Evolutionary conservation across 805 yeast genomes (phyloP).

Genomic region (Saccharomycopsis schoenii): DNA sequence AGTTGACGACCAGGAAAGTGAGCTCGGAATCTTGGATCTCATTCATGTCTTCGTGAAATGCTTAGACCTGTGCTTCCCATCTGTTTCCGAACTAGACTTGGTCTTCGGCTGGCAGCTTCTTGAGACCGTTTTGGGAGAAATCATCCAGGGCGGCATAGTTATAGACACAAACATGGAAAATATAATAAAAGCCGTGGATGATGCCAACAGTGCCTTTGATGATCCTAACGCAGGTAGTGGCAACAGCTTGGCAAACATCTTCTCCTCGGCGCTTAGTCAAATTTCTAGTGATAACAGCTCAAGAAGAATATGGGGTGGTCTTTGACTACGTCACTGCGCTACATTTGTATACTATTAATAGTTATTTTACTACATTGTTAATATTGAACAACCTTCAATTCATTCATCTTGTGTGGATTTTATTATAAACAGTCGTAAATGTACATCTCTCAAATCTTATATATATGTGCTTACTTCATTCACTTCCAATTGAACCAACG

Average conservation of each 20-base stretch:
- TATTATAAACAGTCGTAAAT: too few species aligned
- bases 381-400: too few species aligned
- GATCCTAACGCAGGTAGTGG: constrained; percentile 15
- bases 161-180: constrained; percentile 79
- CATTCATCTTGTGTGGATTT: too few species aligned
- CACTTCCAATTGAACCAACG: constrained; percentile 24
- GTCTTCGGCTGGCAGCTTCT: constrained; percentile 99
- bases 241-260: constrained; percentile 26
- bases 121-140: constrained; percentile 83
- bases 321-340: constrained; percentile 1
- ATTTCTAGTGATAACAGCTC: constrained; percentile 21
- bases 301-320: constrained; percentile 24
- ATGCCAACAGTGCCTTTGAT: constrained; percentile 35
- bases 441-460: too few species aligned
- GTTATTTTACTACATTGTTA: too few species aligned
- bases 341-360: background rate
- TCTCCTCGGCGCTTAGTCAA: constrained; percentile 23
- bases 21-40: constrained; percentile 84
- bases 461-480: too few species aligned
- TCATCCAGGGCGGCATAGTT: constrained; percentile 97
- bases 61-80: constrained; percentile 82
- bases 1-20: constrained; percentile 93
- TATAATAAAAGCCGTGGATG: constrained; percentile 76
- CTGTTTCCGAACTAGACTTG: constrained; percentile 90
- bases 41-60: constrained; percentile 97